These are phyloP conservation scores for Secale cereale DNA, from an alignment of 176 grass and related monocot species.

Conservation along the genomic window DNA sequence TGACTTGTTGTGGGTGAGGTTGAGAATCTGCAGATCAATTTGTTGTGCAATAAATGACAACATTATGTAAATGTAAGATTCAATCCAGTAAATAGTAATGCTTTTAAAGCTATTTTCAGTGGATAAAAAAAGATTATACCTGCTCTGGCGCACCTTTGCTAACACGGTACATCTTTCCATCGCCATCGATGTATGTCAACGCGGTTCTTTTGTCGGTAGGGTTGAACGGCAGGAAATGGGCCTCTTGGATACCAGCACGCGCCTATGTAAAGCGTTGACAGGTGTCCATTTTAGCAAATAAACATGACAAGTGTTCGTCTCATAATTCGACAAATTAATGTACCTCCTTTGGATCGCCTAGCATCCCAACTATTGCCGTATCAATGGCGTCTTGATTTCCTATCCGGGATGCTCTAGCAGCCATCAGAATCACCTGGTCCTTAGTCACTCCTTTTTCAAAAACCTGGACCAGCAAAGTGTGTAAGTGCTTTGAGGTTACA, in stretches of 20 bases:
- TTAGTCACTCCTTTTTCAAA: constrained; percentile 37
- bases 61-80: neutral
- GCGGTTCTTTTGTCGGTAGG: constrained; percentile 59
- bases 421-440: constrained; percentile 47
- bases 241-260: constrained; percentile 46
- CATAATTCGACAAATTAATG: neutral
- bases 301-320: neutral
- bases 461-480: constrained; percentile 19
- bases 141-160: constrained; percentile 65
- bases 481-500: neutral
- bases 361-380: constrained; percentile 51
- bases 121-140: constrained; percentile 7
- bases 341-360: constrained; percentile 54
- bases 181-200: constrained; percentile 48
- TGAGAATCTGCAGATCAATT: constrained; percentile 37
- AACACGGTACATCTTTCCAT: constrained; percentile 51
- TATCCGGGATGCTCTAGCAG: constrained; percentile 50
- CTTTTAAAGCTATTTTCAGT: neutral
- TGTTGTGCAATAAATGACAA: neutral
- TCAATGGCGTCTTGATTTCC: constrained; percentile 67
- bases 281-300: neutral
- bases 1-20: constrained; percentile 44
- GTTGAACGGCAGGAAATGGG: constrained; percentile 58
- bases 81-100: no score
- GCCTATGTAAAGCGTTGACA: constrained; percentile 7